These are phyloP conservation scores for Neurospora cerealis DNA, from an alignment of 495 filamentous ascomycete species.

Conservation along the genomic window DNA sequence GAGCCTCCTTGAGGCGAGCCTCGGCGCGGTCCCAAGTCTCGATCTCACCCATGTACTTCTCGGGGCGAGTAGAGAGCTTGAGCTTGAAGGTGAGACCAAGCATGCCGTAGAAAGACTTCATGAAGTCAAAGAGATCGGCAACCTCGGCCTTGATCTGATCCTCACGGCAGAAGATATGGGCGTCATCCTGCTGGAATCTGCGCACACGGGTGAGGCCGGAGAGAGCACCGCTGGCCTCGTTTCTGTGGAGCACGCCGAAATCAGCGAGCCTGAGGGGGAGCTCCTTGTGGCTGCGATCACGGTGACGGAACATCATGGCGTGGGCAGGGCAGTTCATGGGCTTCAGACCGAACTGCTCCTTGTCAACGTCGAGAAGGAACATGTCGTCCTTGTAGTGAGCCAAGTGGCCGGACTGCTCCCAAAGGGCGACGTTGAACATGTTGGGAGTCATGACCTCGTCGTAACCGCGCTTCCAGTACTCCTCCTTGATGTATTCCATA, in stretches of 20 bases:
- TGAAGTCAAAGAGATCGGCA: slow-evolving; percentile 77
- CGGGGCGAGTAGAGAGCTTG: slow-evolving; percentile 88
- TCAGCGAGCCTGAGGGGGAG: slow-evolving; percentile 85
- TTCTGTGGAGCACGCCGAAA: slow-evolving; percentile 90
- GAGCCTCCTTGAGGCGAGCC: slow-evolving; percentile 59
- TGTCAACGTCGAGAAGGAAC: slow-evolving; percentile 87
- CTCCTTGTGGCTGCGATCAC: slow-evolving; percentile 73
- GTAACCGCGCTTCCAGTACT: slow-evolving; percentile 92
- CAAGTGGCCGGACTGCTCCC: slow-evolving; percentile 94
- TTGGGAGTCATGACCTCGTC: slow-evolving; percentile 93
- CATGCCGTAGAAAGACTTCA: slow-evolving; percentile 72
- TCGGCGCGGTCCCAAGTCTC: slow-evolving; percentile 86
- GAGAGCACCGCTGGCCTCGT: slow-evolving; percentile 88
- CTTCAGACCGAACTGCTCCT: slow-evolving; percentile 78
- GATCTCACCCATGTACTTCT: slow-evolving; percentile 81
- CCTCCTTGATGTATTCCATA: slow-evolving; percentile 62
- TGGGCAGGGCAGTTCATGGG: slow-evolving; percentile 90
- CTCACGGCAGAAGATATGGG: slow-evolving; percentile 58
- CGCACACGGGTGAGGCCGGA: slow-evolving; percentile 85
- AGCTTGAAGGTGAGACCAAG: slow-evolving; percentile 94
- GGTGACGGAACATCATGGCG: slow-evolving; percentile 27
- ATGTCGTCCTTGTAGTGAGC: slow-evolving; percentile 93
- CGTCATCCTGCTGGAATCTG: slow-evolving; percentile 91
- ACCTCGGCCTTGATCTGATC: slow-evolving; percentile 71
- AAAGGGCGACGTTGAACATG: slow-evolving; percentile 84